A percentile compares a stretch with the other conserved stretches of the same genome.
Evolutionary conservation across 2,329 filamentous ascomycete genomes (phyloP).

Genomic region (Xylaria multiplex): DNA sequence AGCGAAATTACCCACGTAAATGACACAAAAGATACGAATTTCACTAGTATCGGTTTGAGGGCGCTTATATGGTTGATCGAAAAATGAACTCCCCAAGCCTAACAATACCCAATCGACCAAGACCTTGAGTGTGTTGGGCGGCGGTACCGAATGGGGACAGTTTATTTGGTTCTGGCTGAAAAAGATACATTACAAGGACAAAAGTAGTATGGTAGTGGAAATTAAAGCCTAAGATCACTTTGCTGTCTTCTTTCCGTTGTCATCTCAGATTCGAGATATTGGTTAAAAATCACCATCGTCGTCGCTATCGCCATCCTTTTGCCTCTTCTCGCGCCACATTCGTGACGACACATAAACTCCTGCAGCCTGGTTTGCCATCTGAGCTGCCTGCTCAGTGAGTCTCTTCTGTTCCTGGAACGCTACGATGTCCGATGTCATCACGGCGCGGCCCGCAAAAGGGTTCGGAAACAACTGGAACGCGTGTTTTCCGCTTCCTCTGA

Average conservation of each 20-base stretch:
- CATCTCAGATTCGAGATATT: too few relatives aligned
- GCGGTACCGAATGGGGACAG: too few relatives aligned
- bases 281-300: neutral
- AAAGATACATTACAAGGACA: neutral
- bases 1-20: too few relatives aligned
- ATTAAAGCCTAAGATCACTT: too few relatives aligned
- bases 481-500: neutral
- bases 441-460: slow-evolving; percentile 26
- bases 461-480: slow-evolving; percentile 30
- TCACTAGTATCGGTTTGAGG: too few relatives aligned
- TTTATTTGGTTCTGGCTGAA: neutral
- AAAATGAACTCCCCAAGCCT: too few relatives aligned
- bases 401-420: slow-evolving; percentile 16
- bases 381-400: neutral
- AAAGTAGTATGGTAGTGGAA: neutral
- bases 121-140: too few relatives aligned
- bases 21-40: too few relatives aligned
- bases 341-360: neutral
- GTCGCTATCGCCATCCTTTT: neutral
- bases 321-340: slow-evolving; percentile 19
- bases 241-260: too few relatives aligned
- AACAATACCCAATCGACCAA: too few relatives aligned
- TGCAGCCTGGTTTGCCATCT: neutral
- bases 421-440: slow-evolving; percentile 31
- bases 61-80: too few relatives aligned